phyloP scores from a whole-genome alignment of 2,329 filamentous ascomycete species.

The Aspergillus tubingensis region DNA sequence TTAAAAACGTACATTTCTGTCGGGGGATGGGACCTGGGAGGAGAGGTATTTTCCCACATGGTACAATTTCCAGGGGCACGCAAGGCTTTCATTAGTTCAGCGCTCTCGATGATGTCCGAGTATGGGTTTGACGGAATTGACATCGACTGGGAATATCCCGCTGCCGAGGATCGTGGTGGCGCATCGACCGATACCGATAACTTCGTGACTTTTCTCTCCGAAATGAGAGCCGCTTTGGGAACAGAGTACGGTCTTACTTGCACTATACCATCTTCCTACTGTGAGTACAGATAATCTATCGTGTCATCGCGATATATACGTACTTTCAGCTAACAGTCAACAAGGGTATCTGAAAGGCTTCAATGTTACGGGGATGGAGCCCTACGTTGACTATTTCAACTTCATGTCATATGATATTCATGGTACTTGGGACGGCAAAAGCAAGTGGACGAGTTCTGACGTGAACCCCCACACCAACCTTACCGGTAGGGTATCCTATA shows the following conservation, averaged over 20 bases:
- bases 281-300: constrained; percentile 4
- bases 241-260: constrained; percentile 14
- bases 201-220: constrained; percentile 16
- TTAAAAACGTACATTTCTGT: too few relatives aligned
- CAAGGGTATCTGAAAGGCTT: constrained; percentile 19
- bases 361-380: constrained; percentile 13
- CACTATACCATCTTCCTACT: constrained; percentile 13
- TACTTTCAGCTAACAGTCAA: too few relatives aligned
- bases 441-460: constrained; percentile 5
- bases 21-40: too few relatives aligned
- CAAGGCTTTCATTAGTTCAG: too few relatives aligned
- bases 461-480: constrained; percentile 18
- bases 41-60: too few relatives aligned
- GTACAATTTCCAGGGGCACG: too few relatives aligned
- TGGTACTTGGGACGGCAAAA: constrained; percentile 14
- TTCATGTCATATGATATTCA: constrained; percentile 23
- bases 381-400: constrained; percentile 14
- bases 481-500: not conserved
- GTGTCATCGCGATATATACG: too few relatives aligned
- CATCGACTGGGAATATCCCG: constrained; percentile 26
- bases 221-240: constrained; percentile 10
- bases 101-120: constrained; percentile 4
- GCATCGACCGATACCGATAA: constrained; percentile 13
- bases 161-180: constrained; percentile 14
- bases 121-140: constrained; percentile 25